These are phyloP conservation scores for Sambucus nigra DNA, from an alignment of 129 eudicot genomes.

Conservation along the genomic window DNA sequence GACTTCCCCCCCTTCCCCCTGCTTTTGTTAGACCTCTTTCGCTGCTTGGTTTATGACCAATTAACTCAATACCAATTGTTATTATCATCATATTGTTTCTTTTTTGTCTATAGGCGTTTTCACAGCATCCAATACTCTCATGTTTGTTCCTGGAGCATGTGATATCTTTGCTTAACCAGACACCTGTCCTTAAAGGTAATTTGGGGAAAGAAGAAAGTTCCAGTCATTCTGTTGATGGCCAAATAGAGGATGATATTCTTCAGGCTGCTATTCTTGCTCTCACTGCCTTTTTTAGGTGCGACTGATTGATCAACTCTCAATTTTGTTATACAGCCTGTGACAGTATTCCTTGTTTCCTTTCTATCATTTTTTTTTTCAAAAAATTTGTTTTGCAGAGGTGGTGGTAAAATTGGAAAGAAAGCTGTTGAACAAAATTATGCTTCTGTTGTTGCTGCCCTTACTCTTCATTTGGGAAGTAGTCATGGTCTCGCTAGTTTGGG, in stretches of 20 bases:
- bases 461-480: slow-evolving; percentile 87
- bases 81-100: neutral
- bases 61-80: neutral
- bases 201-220: slow-evolving; percentile 52
- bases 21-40: neutral
- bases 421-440: slow-evolving; percentile 87
- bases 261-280: slow-evolving; percentile 88
- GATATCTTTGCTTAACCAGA: slow-evolving; percentile 51
- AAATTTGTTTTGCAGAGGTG: slow-evolving; percentile 90
- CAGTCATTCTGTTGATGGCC: slow-evolving; percentile 25
- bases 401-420: slow-evolving; percentile 80
- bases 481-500: slow-evolving; percentile 58
- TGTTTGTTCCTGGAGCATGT: slow-evolving; percentile 80
- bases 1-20: too few species aligned
- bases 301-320: slow-evolving; percentile 4
- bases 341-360: slow-evolving; percentile 9
- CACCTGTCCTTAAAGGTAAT: slow-evolving; percentile 42
- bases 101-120: slow-evolving; percentile 50
- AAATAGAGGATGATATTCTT: slow-evolving; percentile 46
- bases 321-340: slow-evolving; percentile 2
- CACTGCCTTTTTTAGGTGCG: slow-evolving; percentile 91
- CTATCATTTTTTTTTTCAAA: too few species aligned
- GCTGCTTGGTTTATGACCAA: neutral
- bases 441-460: slow-evolving; percentile 77
- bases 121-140: slow-evolving; percentile 83